phyloP scores from a whole-genome alignment of 2,329 filamentous ascomycete species.

The Fusarium palustre region DNA sequence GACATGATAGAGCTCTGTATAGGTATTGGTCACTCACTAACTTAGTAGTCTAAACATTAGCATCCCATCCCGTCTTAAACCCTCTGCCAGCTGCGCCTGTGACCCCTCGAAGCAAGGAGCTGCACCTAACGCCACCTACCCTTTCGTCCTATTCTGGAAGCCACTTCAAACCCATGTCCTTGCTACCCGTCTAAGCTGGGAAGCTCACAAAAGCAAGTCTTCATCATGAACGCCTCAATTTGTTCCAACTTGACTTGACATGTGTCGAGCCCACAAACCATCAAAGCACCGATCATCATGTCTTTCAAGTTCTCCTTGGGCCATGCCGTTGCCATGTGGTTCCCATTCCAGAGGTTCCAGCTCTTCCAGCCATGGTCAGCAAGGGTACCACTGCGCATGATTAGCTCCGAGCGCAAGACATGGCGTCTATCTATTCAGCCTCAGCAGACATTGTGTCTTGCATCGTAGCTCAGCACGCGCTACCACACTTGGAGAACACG shows the following conservation, averaged over 20 bases:
- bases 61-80: not conserved
- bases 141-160: conserved; percentile 26
- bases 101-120: conserved; percentile 27
- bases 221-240: conserved; percentile 9
- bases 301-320: not conserved
- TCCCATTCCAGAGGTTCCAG: not conserved
- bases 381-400: conserved; percentile 2
- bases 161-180: conserved; percentile 41
- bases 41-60: conserved; percentile 1
- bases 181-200: conserved; percentile 36
- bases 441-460: conserved; percentile 6
- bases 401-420: conserved; percentile 12
- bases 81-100: not conserved
- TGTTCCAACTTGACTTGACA: conserved; percentile 1
- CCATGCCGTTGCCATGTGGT: conserved; percentile 21
- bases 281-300: not conserved
- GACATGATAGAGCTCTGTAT: not conserved
- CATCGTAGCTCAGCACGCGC: not conserved
- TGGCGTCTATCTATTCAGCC: not conserved
- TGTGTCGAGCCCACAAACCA: not conserved
- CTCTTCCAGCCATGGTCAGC: not conserved
- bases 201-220: conserved; percentile 27
- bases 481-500: not conserved
- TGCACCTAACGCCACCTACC: conserved; percentile 27
- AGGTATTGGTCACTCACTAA: not conserved